These are phyloP conservation scores for Penicillium soppii DNA, from an alignment of 495 filamentous ascomycete genomes.

Conservation along the genomic window DNA sequence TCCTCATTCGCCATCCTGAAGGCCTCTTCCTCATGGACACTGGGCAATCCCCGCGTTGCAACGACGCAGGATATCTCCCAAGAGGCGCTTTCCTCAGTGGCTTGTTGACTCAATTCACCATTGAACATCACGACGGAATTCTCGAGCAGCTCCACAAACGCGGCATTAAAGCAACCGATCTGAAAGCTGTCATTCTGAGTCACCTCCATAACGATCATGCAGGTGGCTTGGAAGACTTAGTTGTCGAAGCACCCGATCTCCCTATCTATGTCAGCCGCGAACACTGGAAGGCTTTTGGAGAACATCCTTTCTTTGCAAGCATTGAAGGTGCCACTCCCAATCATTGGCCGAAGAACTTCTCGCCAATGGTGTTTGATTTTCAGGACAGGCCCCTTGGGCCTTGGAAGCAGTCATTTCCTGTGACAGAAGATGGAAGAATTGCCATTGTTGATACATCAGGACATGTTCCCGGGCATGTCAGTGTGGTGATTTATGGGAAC, in stretches of 20 bases:
- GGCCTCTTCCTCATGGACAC: conserved; percentile 33
- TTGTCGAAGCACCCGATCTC: conserved; percentile 15
- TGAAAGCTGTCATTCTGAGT: conserved; percentile 27
- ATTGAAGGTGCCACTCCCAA: conserved; percentile 27
- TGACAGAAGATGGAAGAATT: conserved; percentile 30
- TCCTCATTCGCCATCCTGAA: conserved; percentile 29
- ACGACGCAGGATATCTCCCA: conserved; percentile 26
- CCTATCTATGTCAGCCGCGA: conserved; percentile 24
- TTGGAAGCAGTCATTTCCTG: conserved; percentile 24
- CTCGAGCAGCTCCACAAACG: conserved; percentile 14
- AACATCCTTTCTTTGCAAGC: conserved; percentile 22
- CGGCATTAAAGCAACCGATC: conserved; percentile 24
- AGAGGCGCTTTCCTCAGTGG: conserved; percentile 12
- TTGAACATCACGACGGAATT: conserved; percentile 23
- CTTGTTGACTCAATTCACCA: conserved; percentile 16
- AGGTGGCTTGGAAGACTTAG: conserved; percentile 29
- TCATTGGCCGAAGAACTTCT: conserved; percentile 29
- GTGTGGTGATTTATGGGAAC: conserved; percentile 21
- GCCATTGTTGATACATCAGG: conserved; percentile 31
- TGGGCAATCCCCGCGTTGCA: conserved; percentile 29
- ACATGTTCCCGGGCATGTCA: conserved; percentile 31
- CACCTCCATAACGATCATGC: conserved; percentile 36
- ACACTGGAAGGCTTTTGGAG: conserved; percentile 30
- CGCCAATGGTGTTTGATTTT: conserved; percentile 23
- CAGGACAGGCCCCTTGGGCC: conserved; percentile 23